Base-by-base conservation (phyloP, 2,329 filamentous ascomycete species). In the Leptographium procerum region DNA sequence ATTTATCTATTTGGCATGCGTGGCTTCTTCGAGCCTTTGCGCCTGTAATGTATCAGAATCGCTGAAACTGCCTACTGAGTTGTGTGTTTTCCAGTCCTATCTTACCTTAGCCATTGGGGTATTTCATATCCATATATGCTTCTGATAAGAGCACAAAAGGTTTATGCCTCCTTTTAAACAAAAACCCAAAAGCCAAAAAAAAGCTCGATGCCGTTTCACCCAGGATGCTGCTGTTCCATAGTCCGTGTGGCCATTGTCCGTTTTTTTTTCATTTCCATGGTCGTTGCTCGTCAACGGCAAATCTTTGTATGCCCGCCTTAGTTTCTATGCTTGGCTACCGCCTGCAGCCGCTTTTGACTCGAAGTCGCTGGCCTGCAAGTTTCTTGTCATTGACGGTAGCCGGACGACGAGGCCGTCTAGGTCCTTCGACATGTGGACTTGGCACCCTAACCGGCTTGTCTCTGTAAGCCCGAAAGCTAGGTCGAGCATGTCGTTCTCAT, bases 341-440 rank as follows among this genome's bases (percentile, higher is more conserved):
- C 53, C 57, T 9, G 56, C 55, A 4, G 45, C 45, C 14, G 11
- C 43, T 31, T 60, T 62, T 3, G 59, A 70, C 67, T 78, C 76
- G 67, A 99, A 99, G 73, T 99, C 94, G 71, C 89, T 95, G 16
- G 90, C 89, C 75, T 99, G 94, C 73, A 99, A 68, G 69, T 99
- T 99, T 71, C 94, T 81, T 64, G 94, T 97, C 91, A 96, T 96
- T 43, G 84, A 85, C 14, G 94, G 94, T 67, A 99, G 74, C 71
- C 83, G 88, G 34, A 99, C 90, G 52, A 84, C 83, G 66, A 99
- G 63, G 0, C 94, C 94, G 69, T 97, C 88, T 63, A 97, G 73
- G 65, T 95, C 90, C 72, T 90, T 91, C 60, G 77, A 87, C 92
- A 99, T 96, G 69, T 83, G 79, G 29, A 99, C 88, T 76, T 96